These are phyloP conservation scores for Xylariaceae sp. DNA, from an alignment of 2,329 filamentous ascomycete species.

Conservation along the genomic window DNA sequence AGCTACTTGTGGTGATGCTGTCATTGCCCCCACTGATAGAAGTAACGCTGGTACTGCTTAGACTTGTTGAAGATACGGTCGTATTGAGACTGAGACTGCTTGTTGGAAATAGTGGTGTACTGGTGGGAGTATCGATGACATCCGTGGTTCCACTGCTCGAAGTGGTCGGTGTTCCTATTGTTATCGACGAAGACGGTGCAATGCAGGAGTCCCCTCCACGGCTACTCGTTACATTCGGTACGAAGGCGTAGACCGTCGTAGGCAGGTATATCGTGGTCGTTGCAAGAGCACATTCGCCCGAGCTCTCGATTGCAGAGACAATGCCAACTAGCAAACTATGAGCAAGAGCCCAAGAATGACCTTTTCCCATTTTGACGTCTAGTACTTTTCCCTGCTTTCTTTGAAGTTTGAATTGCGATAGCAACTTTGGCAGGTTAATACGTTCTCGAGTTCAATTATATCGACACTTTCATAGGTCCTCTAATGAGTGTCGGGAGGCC, in stretches of 20 bases:
- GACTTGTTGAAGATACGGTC: constrained; percentile 15
- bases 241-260: constrained; percentile 36
- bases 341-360: constrained; percentile 29
- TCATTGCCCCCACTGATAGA: constrained; percentile 8
- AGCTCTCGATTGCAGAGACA: constrained; percentile 28
- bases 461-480: not conserved
- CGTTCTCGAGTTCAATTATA: constrained; percentile 1
- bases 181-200: constrained; percentile 10
- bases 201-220: constrained; percentile 10
- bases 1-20: constrained; percentile 22
- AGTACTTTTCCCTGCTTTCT: not conserved
- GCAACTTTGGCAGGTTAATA: not conserved
- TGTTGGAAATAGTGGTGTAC: constrained; percentile 8
- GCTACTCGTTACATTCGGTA: constrained; percentile 27
- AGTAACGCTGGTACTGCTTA: constrained; percentile 18
- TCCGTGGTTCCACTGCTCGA: constrained; percentile 16
- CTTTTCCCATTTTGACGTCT: constrained; percentile 31
- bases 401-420: not conserved
- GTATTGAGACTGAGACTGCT: constrained; percentile 8
- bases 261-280: constrained; percentile 39
- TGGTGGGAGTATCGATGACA: constrained; percentile 3
- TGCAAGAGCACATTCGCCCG: constrained; percentile 29
- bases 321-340: constrained; percentile 29
- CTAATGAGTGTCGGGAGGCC: not conserved
- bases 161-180: constrained; percentile 17